Base-by-base conservation (phyloP, 352 stramenopile species). In the Phytophthora pseudosyringae region DNA sequence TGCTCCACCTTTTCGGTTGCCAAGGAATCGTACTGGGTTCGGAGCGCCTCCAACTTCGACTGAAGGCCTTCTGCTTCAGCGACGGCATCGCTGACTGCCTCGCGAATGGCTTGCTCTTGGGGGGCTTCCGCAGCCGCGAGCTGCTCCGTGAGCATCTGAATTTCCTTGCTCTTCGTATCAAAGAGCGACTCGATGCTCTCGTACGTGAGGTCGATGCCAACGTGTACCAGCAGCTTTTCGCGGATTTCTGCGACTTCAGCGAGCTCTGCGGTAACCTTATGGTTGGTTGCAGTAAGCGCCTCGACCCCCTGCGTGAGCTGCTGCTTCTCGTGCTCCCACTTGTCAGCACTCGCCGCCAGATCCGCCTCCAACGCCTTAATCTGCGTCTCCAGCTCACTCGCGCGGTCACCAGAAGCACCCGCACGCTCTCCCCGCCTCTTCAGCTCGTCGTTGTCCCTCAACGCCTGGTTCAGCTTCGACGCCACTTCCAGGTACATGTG, bases 381-480 rank as follows among this genome's bases (percentile, higher is more conserved):
- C 32, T 65, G 45, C 40, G 31, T 44, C 32, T 69, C 47, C 36
- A 69, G 2, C 28, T 63, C 57, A 3, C 12, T 41, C 4, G 44
- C 26, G 9, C 43, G 25, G 11, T 54, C 53, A 39, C 12, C 44
- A 55, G 25, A 16, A 15, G 21, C 18, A 46, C 18, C 25, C 15
- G 25, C 16, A 16, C 16, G 15, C 32, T 26, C 13, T 25, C 12
- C 16, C 28, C 62, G 21, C 2, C 21, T 62, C 35, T 63, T 59
- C 3, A 83, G 51, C 60, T 77, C 58, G 12, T 78, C 67, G 18
- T 69, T 57, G 11, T 69, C 57, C 73, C 82, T 69, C 12, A 83
- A 65, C 18, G 68, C 82, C 43, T 86, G 80, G 45, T 90, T 87
- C 3, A 91, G 55, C 36, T 80, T 81, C 4, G 80, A 81, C n/a